Conservation (phyloP, 345 rosid genomes). For the Linum lewisii region DNA sequence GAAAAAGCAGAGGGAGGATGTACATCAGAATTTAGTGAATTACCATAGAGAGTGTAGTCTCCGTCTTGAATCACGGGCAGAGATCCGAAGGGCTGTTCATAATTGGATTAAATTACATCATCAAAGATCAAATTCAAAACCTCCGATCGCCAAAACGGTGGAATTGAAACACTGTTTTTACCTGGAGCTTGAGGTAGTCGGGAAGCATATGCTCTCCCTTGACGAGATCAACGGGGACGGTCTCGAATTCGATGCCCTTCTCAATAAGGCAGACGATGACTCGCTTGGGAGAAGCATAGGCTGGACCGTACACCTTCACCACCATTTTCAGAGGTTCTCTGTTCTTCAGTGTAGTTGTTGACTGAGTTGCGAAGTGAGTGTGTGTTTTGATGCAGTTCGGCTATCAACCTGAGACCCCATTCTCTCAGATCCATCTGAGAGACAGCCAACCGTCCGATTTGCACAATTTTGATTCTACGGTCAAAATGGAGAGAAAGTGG, state of each 20-base stretch:
- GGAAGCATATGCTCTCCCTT: slow-evolving; percentile 58
- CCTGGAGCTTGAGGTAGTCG: slow-evolving; percentile 52
- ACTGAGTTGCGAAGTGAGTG: no score
- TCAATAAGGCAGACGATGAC: slow-evolving; percentile 62
- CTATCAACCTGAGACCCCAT: no score
- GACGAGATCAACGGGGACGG: slow-evolving; percentile 55
- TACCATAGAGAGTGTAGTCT: slow-evolving; percentile 69
- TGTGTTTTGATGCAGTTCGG: no score
- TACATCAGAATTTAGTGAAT: background rate
- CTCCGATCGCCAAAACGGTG: background rate
- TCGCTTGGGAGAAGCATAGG: slow-evolving; percentile 43
- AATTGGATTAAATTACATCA: background rate
- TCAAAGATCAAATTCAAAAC: no score
- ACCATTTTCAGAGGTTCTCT: slow-evolving; percentile 26
- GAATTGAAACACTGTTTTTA: slow-evolving; percentile 3
- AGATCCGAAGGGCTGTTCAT: slow-evolving; percentile 67
- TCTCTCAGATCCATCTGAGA: no score
- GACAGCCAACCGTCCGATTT: no score
- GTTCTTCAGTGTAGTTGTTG: no score
- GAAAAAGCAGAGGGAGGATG: background rate
- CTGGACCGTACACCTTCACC: slow-evolving; percentile 54
- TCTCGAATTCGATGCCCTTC: slow-evolving; percentile 58
- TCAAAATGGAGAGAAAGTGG: no score
- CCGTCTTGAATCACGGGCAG: slow-evolving; percentile 80
- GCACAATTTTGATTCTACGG: no score